Base-by-base conservation (phyloP, 2,329 filamentous ascomycete genomes). In the Fusarium goolgardi region DNA sequence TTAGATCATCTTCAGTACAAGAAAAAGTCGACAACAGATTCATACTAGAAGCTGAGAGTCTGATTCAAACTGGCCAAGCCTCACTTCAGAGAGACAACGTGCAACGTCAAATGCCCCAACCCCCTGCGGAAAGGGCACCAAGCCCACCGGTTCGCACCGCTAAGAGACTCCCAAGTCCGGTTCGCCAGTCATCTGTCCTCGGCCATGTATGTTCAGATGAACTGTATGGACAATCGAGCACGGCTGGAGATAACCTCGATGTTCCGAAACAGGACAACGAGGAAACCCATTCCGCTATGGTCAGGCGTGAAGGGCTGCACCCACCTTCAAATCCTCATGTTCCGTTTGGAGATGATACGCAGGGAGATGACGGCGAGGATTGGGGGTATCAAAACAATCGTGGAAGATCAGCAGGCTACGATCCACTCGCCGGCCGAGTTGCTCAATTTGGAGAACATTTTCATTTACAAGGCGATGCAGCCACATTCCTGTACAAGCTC, bases 61-160 rank as follows among this genome's bases (percentile, higher is more conserved):
- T 68, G 4, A 43, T 68, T 7, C 60, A 69, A 21, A 57, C 56
- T n/a, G 65, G 65, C 3, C 65, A 69, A n/a, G 65, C 62, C 3
- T 69, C 65, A 2, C 18, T 69, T 1, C 47, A 65, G 5, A 20
- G 34, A n/a, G 55, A 69, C 8, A 52, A 39, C 5, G 21, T 12
- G 4, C 4, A 35, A 4, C 29, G 13, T 3, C n/a, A 21, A 3
- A 47, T 57, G 9, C 55, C 60, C 4, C 43, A 49, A 0, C 39
- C 50, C 1, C 41, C 65, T 5, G 9, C 21, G 7, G 32, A 56
- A 37, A 67, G 64, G 20, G 65, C 65, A 7, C 65, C 65, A 1
- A 68, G 49, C 8, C 65, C 52, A n/a, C 65, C 60, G 8, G 34
- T 65, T 6, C 47, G 65, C 5, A 68, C 65, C 2, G 21, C 3